Base-by-base conservation (phyloP, 306 rosid species). In the Malus sieversii region DNA sequence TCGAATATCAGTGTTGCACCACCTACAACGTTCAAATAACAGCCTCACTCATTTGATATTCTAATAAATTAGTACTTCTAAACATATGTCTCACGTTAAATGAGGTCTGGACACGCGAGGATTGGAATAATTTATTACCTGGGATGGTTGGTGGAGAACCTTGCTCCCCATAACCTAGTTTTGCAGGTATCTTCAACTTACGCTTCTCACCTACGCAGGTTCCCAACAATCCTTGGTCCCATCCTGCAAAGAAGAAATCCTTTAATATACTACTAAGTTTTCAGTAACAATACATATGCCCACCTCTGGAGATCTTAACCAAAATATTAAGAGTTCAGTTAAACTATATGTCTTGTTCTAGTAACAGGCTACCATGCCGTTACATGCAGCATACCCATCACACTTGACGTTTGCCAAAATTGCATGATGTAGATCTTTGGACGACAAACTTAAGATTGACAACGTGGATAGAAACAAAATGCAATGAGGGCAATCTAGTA, bases 171-270 rank as follows among this genome's bases (percentile, higher is more conserved):
- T 95, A 95, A 15, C 99, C 99, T 70, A 95, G 96, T 74, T 89
- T 88, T 67, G 99, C 73, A 63, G 99, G 99, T 76, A 95, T 95
- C 87, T 88, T 92, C 89, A 95, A 74, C 87, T 95, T 95, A 62
- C 99, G 80, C 92, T 95, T 95, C 93, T 95, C 99, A 55, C 99
- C 98, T 1, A 92, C 81, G 71, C 99, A 95, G 89, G 91, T 90
- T 78, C 98, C 99, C 86, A 88, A 62, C 75, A 95, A 71, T 48
- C 99, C 99, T 85, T 95, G 99, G 84, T 95, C 99, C 98, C 99
- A 95, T 72, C 99, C 99, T 95, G 85, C 70, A 82, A 75, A 79
- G 15, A 52, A 73, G 59, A 67, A 32, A 58, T 78, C 11, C 53
- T 5, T 55, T 25, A 38, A 48, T 22, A 15, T 38, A 58, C 8